Evolutionary conservation across 192 early-diverging fungal species (phyloP), one percentile per base, ranked within the genome.

Genomic region (Backusella parvicylindrica): DNA sequence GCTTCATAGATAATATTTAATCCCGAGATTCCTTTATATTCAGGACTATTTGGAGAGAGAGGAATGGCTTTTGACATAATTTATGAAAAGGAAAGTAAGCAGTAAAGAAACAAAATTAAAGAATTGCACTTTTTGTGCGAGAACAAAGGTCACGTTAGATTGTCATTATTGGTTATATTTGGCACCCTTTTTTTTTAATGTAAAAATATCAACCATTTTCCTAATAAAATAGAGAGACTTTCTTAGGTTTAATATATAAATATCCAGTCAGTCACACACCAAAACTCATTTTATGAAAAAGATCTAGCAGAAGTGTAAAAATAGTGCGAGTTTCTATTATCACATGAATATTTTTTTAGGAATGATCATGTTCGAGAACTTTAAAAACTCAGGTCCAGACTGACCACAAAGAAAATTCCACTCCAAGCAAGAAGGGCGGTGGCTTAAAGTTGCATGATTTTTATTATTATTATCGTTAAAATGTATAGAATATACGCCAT

Each of bases 31-130:
- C 76, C 81, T 66, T 79, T 82, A 53, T 75, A 82, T 56, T 82
- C 81, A 37, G 79, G 89, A 85, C 69, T 86, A 77, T 21, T 68
- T 76, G 60, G 87, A 82, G 87, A 79, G 78, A 77, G 82, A 79
- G 70, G 60, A 41, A 36, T 66, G n/a, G 64, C 40, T 36, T 38
- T 72, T 33, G 66, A 75, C 64, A 63, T 70, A 7, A 47, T n/a
- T 6, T 47, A n/a, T 26, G 9, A 12, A 60, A 13, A 60, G 26
- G 53, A 56, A 60, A 60, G 26, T 21, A n/a, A 50, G 21, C 7
- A 60, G 37, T 38, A 50, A 50, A 50, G 9, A 7, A 50, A 50
- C 5, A 50, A 56, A 18, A 56, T 26, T 28, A 53, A 7, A 43
- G 6, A 47, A n/a, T n/a, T 47, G 43, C 15, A 47, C 18, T 7